A percentile compares a stretch with the other conserved stretches of the same genome.
phyloP scores from a whole-genome alignment of 2,329 filamentous ascomycete genomes.

The Arthroderma sp. region DNA sequence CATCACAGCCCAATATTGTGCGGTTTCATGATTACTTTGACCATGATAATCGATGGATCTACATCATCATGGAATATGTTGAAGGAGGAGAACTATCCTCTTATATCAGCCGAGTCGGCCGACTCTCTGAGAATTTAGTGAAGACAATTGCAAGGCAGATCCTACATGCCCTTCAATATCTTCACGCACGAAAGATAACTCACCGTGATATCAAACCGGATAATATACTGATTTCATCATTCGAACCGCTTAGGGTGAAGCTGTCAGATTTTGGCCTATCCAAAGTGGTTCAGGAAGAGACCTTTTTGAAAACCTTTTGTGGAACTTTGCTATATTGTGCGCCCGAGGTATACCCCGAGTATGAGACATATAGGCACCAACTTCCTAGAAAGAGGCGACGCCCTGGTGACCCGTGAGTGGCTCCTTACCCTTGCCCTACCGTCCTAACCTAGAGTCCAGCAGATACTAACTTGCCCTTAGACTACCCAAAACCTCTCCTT shows the following conservation, averaged over 20 bases:
- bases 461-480: slow-evolving; percentile 18
- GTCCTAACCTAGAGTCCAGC: too few relatives aligned
- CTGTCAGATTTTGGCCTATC: slow-evolving; percentile 93
- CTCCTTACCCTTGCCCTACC: not conserved
- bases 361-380: slow-evolving; percentile 49
- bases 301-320: slow-evolving; percentile 90
- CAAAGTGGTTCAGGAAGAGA: slow-evolving; percentile 84
- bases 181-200: slow-evolving; percentile 79
- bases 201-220: slow-evolving; percentile 97
- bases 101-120: slow-evolving; percentile 48
- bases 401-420: slow-evolving; percentile 32
- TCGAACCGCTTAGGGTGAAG: slow-evolving; percentile 68
- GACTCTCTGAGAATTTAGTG: slow-evolving; percentile 55
- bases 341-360: slow-evolving; percentile 86
- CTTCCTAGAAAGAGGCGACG: slow-evolving; percentile 52
- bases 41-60: slow-evolving; percentile 59
- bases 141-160: slow-evolving; percentile 56
- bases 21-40: slow-evolving; percentile 83
- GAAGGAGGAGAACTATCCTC: slow-evolving; percentile 69
- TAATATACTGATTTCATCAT: slow-evolving; percentile 74
- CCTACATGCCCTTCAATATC: slow-evolving; percentile 67
- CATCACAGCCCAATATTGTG: slow-evolving; percentile 64
- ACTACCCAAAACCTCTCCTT: slow-evolving; percentile 45
- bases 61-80: slow-evolving; percentile 96
- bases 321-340: slow-evolving; percentile 93